A percentile compares a stretch with the other conserved stretches of the same genome.
These are phyloP conservation scores for Candida insectalens DNA, from an alignment of 805 yeast genomes.

Conservation along the genomic window DNA sequence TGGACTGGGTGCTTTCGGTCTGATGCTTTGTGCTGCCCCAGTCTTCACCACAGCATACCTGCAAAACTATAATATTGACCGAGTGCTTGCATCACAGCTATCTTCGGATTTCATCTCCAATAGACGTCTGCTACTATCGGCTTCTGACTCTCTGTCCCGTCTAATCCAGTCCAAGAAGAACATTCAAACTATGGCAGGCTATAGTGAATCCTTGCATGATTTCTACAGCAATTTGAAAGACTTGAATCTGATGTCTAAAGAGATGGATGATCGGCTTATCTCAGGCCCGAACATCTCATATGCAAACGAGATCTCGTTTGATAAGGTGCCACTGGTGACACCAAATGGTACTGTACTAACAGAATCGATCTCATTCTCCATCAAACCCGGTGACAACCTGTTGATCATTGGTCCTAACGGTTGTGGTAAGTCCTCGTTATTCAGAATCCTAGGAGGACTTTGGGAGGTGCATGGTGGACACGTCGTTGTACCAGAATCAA, in stretches of 20 bases:
- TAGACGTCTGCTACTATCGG: slow-evolving; percentile 71
- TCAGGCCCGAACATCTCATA: slow-evolving; percentile 26
- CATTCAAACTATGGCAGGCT: slow-evolving; percentile 75
- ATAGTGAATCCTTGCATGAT: slow-evolving; percentile 62
- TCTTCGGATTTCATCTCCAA: slow-evolving; percentile 87
- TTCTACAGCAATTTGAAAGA: slow-evolving; percentile 56
- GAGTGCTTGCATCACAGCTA: slow-evolving; percentile 23
- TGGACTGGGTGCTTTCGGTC: slow-evolving; percentile 93
- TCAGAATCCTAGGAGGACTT: slow-evolving; percentile 83
- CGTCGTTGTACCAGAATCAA: slow-evolving; percentile 54
- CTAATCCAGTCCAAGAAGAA: slow-evolving; percentile 78
- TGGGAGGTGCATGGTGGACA: slow-evolving; percentile 70
- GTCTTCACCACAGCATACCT: slow-evolving; percentile 41
- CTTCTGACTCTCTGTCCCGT: slow-evolving; percentile 82
- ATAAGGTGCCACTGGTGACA: slow-evolving; percentile 70
- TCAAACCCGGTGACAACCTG: slow-evolving; percentile 75
- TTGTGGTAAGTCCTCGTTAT: slow-evolving; percentile 88
- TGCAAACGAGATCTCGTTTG: slow-evolving; percentile 60
- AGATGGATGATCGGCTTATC: slow-evolving; percentile 15
- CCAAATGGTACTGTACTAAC: slow-evolving; percentile 75
- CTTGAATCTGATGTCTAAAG: slow-evolving; percentile 24
- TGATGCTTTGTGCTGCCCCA: slow-evolving; percentile 80
- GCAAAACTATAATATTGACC: slow-evolving; percentile 35
- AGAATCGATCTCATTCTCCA: slow-evolving; percentile 54
- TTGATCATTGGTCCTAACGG: slow-evolving; percentile 95